Evolutionary conservation across 352 stramenopile genomes (phyloP).

Genomic region (Aphanomyces stellatus): DNA sequence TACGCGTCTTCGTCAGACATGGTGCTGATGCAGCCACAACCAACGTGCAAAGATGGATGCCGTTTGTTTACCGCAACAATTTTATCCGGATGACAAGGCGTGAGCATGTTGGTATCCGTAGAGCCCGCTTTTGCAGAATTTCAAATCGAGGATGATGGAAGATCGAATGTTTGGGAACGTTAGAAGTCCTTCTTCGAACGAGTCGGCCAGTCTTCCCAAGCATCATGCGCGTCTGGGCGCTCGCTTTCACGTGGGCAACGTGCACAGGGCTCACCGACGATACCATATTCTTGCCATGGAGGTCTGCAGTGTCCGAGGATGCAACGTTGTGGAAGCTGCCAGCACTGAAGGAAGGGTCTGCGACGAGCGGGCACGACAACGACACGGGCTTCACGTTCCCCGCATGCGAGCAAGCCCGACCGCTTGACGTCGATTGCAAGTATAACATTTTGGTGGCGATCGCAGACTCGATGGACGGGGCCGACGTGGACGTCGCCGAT

Average conservation of each 20-base stretch:
- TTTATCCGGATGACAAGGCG: neutral
- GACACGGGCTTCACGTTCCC: neutral
- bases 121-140: too few relatives aligned
- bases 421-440: neutral
- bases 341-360: too few relatives aligned
- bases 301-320: neutral
- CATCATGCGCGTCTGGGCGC: neutral
- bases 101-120: neutral
- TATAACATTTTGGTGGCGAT: neutral
- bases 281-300: neutral
- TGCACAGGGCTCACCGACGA: neutral
- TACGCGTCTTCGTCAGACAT: constrained; percentile 47
- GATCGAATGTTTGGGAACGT: neutral
- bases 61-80: neutral
- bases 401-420: neutral
- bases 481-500: neutral
- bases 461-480: neutral
- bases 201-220: too few relatives aligned
- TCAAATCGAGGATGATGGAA: neutral
- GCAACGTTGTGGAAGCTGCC: neutral
- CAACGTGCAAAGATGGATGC: too few relatives aligned
- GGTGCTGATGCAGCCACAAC: neutral
- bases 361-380: too few relatives aligned
- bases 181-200: too few relatives aligned
- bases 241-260: neutral